Base-by-base conservation (phyloP, 495 filamentous ascomycete genomes). In the Lindgomyces ingoldianus region DNA sequence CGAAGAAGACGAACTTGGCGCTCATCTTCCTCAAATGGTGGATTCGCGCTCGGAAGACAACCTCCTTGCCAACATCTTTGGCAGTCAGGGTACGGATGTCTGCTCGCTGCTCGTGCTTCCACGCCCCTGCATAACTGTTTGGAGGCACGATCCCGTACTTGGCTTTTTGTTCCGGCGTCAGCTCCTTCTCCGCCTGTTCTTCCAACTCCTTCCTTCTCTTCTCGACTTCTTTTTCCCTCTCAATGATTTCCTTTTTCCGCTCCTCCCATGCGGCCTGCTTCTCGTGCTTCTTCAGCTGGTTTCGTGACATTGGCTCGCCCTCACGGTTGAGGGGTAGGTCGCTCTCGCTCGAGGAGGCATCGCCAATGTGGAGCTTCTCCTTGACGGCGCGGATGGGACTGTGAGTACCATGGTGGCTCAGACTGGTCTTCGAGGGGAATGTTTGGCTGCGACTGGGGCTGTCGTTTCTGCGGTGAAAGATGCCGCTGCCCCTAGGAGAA, bases 1-100 rank as follows among this genome's bases (percentile, higher is more conserved):
- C 90, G 71, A 97, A 82, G 78, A 98, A 97, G 57, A 85, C 89
- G 80, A 97, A 86, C 78, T 96, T 95, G 62, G 91, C 89, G 67
- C 91, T 90, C 79, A 97, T 90, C 63, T 89, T 87, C 65, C 93
- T 82, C 21, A 89, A 79, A 77, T 94, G 96, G 74, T 96, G 91
- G 25, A 97, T 80, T 76, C 90, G 89, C 4, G 89, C 93, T 19
- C 93, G 84, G 61, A 98, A 84, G 22, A 85, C 83, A 44, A 97
- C 81, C 61, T 87, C 85, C 78, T 93, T 87, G 64, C 89, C 89
- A 30, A 90, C 78, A 70, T 86, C 63, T 19, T 63, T 53, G 19
- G 64, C 26, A 29, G 59, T 57, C 6, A 79, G 44, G n/a, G 62
- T 39, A 4, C 64, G 53, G 41, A 79, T 45, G 30, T 74, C 44